Base-by-base conservation (phyloP, 2,329 filamentous ascomycete species). In the Cercospora sesami region DNA sequence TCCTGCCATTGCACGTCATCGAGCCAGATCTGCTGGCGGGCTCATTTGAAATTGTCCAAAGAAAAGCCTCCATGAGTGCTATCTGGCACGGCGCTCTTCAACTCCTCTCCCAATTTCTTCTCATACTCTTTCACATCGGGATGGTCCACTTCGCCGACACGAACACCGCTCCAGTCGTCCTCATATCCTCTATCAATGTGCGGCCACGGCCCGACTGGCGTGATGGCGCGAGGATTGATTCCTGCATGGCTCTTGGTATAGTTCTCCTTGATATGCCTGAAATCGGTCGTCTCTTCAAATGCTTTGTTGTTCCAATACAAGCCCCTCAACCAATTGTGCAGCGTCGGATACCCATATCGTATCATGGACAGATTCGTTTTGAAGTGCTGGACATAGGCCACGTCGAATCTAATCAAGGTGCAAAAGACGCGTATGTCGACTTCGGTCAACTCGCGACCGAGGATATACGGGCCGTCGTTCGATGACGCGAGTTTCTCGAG, bases 231-330 rank as follows among this genome's bases (percentile, higher is more conserved):
- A 1, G 87, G 87, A 71, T 90, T 90, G 68, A 90, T 85, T 68
- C 85, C 84, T 4, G 71, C 72, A 73, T 89, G 87, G 65, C 83
- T 86, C 78, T 89, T 90, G 12, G 87, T 86, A 69, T 87, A 86
- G 69, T 88, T 90, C 75, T 91, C 88, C 78, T 90, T 91, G 75
- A 90, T 90, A 73, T 91, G 88, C 69, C 79, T 84, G 71, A 90
- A 90, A 69, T 90, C 81, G 0, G 88, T 90, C 16, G 85, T 87
- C 72, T 86, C 85, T 66, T 76, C 82, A 69, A 87, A 87, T 0
- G 83, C 86, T 1, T 85, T 81, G 33, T 76, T 74, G 67, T 85
- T 83, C 82, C 85, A 88, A 78, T 89, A 89, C 75, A 88, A 74
- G 36, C 82, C 81, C 77, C 84, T 86, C 70, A 90, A 71, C 86